phyloP scores from a whole-genome alignment of 2,329 filamentous ascomycete species.

The Aspergillus pseudotamarii region DNA sequence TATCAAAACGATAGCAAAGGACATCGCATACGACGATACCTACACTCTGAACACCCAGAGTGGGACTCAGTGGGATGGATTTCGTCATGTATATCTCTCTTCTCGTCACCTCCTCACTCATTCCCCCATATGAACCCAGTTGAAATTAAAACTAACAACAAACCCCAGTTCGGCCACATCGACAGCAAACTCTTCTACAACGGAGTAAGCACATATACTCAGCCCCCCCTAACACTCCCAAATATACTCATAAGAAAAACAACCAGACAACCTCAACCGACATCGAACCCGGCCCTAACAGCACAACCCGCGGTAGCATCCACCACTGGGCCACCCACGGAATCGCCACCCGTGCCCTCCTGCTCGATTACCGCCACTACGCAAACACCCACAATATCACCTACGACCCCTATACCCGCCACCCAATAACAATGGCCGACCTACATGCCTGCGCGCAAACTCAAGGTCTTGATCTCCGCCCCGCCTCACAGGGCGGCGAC shows the following conservation, averaged over 20 bases:
- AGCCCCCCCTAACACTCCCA: background rate
- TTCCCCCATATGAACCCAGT: background rate
- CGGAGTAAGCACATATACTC: slow-evolving; percentile 30
- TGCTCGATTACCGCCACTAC: slow-evolving; percentile 50
- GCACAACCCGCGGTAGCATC: slow-evolving; percentile 45
- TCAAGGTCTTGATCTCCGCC: slow-evolving; percentile 65
- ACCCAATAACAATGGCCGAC: slow-evolving; percentile 58
- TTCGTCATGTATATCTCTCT: slow-evolving; percentile 46
- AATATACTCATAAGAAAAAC: no score
- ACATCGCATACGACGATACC: slow-evolving; percentile 47
- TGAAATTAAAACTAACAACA: background rate
- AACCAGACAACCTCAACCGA: slow-evolving; percentile 37
- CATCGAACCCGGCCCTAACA: slow-evolving; percentile 32
- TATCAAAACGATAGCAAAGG: slow-evolving; percentile 49
- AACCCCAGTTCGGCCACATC: slow-evolving; percentile 40
- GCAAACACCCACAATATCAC: slow-evolving; percentile 53
- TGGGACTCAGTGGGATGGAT: slow-evolving; percentile 55
- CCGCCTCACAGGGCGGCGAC: slow-evolving; percentile 56
- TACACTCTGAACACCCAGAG: slow-evolving; percentile 53
- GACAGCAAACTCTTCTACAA: slow-evolving; percentile 45
- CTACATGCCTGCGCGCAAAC: slow-evolving; percentile 61
- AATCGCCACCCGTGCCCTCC: slow-evolving; percentile 46
- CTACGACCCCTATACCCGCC: slow-evolving; percentile 56
- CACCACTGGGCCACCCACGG: slow-evolving; percentile 47
- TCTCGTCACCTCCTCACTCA: no score